A percentile compares a stretch with the other conserved stretches of the same genome.
phyloP scores from a whole-genome alignment of 257 asterid species.

The Scutellaria minor region DNA sequence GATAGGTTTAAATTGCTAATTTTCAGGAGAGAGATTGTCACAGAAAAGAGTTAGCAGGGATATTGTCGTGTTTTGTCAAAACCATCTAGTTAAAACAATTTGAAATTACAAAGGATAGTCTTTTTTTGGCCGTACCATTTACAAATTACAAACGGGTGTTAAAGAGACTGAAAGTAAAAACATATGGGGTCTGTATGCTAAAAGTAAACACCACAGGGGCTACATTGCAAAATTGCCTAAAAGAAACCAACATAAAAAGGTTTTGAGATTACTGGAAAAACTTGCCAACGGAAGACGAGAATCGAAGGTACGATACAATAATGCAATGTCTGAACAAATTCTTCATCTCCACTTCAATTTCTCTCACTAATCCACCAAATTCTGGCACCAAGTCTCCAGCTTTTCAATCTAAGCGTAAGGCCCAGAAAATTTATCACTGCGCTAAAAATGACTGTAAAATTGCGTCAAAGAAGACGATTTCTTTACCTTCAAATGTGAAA shows the following conservation, averaged over 20 bases:
- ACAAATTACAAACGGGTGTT: no score
- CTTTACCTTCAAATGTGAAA: conserved; percentile 58
- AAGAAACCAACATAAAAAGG: neutral
- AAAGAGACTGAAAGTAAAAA: no score
- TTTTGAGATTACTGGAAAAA: neutral
- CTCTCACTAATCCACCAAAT: conserved; percentile 32
- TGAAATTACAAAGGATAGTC: no score
- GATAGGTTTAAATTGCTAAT: no score
- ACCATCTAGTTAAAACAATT: no score
- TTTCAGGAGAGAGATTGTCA: no score
- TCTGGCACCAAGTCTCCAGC: conserved; percentile 30
- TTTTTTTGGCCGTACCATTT: no score
- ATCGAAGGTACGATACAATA: conserved; percentile 2
- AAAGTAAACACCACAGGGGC: neutral
- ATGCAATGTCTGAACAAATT: conserved; percentile 51
- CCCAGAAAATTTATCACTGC: conserved; percentile 29
- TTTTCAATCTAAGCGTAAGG: conserved; percentile 34
- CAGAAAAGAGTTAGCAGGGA: no score
- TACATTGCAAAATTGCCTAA: neutral
- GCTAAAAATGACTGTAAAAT: conserved; percentile 34
- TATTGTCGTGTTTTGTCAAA: no score
- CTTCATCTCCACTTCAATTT: conserved; percentile 34
- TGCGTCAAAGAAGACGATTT: conserved; percentile 40
- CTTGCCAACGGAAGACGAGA: conserved; percentile 19
- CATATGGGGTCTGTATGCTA: neutral